A percentile compares a stretch with the other conserved stretches of the same genome.
Evolutionary conservation across 345 rosid genomes (phyloP).

Genomic region (Ailanthus altissimus): DNA sequence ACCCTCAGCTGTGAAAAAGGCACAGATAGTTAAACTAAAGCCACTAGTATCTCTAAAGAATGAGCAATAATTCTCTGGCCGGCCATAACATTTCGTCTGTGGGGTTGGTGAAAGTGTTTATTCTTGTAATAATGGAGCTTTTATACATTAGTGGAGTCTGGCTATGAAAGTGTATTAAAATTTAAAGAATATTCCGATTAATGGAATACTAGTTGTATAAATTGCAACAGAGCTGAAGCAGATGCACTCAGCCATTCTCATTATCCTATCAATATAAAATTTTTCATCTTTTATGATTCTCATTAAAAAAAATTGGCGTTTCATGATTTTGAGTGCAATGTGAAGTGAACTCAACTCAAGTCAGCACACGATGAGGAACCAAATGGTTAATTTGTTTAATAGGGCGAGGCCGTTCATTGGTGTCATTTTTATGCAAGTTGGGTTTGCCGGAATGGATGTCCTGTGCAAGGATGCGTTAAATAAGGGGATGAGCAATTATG

Average conservation of each 20-base stretch:
- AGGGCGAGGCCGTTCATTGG: constrained; percentile 64
- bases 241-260: background rate
- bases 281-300: too few relatives aligned
- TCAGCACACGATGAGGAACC: constrained; percentile 31
- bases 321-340: background rate
- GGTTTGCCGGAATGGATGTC: constrained; percentile 86
- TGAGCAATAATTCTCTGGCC: background rate
- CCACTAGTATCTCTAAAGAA: background rate
- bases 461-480: constrained; percentile 75
- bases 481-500: constrained; percentile 84
- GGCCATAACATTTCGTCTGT: background rate
- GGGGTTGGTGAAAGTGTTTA: background rate
- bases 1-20: background rate
- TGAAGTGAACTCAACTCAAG: background rate
- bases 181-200: background rate
- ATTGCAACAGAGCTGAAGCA: background rate
- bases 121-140: constrained; percentile 5
- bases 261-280: background rate
- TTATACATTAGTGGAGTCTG: constrained; percentile 10
- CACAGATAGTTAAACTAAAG: too few relatives aligned
- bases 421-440: constrained; percentile 75
- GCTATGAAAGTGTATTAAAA: background rate
- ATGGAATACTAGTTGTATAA: background rate
- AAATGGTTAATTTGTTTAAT: constrained; percentile 23
- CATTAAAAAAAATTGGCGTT: too few relatives aligned